phyloP scores from a whole-genome alignment of 106 monocot species.

The Acanthochlamys bracteata region DNA sequence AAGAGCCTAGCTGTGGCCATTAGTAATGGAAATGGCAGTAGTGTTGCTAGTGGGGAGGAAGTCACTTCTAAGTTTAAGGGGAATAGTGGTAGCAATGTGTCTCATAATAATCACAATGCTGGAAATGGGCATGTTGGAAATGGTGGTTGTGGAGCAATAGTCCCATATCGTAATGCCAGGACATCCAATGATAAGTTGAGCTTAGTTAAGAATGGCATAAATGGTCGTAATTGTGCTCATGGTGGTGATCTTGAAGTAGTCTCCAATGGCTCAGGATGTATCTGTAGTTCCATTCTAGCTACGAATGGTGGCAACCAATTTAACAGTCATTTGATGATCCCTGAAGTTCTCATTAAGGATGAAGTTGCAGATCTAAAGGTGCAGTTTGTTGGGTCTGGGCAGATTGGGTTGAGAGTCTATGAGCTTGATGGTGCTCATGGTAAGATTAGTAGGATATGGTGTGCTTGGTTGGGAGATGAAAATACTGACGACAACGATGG shows the following conservation, averaged over 20 bases:
- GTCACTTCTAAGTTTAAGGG: slow-evolving; percentile 15
- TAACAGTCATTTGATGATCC: slow-evolving; percentile 21
- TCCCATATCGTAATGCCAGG: slow-evolving; percentile 1
- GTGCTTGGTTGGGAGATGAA: slow-evolving; percentile 77
- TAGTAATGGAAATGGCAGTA: slow-evolving; percentile 2
- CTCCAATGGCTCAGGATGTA: slow-evolving; percentile 6
- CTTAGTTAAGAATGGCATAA: neutral
- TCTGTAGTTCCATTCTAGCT: slow-evolving; percentile 4
- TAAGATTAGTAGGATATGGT: slow-evolving; percentile 61
- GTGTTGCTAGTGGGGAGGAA: slow-evolving; percentile 11
- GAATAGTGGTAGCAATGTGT: neutral
- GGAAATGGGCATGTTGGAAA: neutral
- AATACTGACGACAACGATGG: slow-evolving; percentile 13
- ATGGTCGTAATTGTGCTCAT: neutral
- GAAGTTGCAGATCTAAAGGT: slow-evolving; percentile 26
- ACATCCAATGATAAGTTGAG: slow-evolving; percentile 4
- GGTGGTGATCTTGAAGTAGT: neutral
- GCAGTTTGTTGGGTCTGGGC: slow-evolving; percentile 47
- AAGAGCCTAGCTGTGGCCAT: slow-evolving; percentile 14
- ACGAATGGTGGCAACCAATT: neutral
- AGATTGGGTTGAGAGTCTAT: slow-evolving; percentile 29
- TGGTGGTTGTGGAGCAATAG: neutral
- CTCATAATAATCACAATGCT: neutral
- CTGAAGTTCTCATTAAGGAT: slow-evolving; percentile 38
- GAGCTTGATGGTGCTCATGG: slow-evolving; percentile 14